Conservation (phyloP, 495 filamentous ascomycete species). For the Penicillium roqueforti region DNA sequence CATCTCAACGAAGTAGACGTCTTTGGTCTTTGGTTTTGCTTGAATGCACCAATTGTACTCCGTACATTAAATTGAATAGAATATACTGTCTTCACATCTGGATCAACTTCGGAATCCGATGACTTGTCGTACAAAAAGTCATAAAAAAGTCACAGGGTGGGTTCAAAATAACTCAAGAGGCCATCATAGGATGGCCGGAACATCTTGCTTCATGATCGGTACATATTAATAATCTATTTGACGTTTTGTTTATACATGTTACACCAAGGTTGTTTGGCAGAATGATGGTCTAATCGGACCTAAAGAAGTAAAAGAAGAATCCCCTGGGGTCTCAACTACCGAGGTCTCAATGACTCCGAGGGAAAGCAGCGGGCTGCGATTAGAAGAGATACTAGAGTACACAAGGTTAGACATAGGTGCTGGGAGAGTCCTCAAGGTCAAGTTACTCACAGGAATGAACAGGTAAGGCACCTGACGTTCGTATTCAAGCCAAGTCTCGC, state of each 20-base stretch:
- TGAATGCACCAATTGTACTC: not conserved
- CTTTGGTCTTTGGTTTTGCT: not conserved
- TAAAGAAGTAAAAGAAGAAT: slow-evolving; percentile 1
- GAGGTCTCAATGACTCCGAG: not conserved
- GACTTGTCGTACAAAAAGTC: not conserved
- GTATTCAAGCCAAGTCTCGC: slow-evolving; percentile 88
- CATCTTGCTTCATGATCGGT: not conserved
- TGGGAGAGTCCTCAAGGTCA: not conserved
- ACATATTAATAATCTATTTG: slow-evolving; percentile 8
- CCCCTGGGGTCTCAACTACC: not conserved
- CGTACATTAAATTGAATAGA: not conserved
- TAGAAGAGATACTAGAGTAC: slow-evolving; percentile 35
- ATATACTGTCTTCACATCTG: not conserved
- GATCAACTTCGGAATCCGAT: not conserved
- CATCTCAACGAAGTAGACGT: not conserved
- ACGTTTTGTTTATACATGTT: slow-evolving; percentile 8
- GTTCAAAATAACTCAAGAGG: not conserved
- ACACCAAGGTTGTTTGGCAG: not conserved
- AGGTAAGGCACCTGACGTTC: slow-evolving; percentile 83
- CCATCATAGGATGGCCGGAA: not conserved
- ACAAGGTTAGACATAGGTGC: not conserved
- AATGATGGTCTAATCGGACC: not conserved
- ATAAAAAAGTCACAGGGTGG: not conserved
- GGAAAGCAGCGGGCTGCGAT: slow-evolving; percentile 7
- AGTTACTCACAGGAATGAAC: slow-evolving; percentile 84